phyloP scores from a whole-genome alignment of 495 filamentous ascomycete species.

The Evernia prunastri region DNA sequence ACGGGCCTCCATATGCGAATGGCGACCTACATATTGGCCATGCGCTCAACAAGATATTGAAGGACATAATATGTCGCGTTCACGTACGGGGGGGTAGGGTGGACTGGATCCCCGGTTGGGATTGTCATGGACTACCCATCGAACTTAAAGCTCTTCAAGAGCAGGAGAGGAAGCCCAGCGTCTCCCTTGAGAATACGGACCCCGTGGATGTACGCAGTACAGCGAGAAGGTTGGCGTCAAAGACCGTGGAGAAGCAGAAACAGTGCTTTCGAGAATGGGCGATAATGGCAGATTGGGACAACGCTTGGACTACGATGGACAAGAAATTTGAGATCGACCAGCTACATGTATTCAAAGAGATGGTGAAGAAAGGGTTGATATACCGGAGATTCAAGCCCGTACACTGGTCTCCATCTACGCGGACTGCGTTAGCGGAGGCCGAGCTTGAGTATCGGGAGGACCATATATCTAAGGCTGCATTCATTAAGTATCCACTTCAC shows the following conservation, averaged over 20 bases:
- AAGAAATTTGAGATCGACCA: slow-evolving; percentile 79
- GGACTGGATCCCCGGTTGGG: slow-evolving; percentile 92
- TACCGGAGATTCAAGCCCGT: slow-evolving; percentile 88
- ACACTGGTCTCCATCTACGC: slow-evolving; percentile 90
- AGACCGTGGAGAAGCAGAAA: slow-evolving; percentile 76
- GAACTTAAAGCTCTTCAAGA: slow-evolving; percentile 88
- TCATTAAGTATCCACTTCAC: slow-evolving; percentile 69
- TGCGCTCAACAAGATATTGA: slow-evolving; percentile 94
- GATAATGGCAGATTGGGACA: slow-evolving; percentile 94
- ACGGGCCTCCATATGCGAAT: slow-evolving; percentile 97
- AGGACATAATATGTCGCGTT: slow-evolving; percentile 82
- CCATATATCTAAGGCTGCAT: slow-evolving; percentile 73
- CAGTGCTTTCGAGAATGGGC: slow-evolving; percentile 73
- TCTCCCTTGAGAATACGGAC: slow-evolving; percentile 29
- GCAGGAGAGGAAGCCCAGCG: slow-evolving; percentile 22
- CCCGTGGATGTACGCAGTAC: slow-evolving; percentile 54
- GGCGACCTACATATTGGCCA: slow-evolving; percentile 93
- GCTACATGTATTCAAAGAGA: slow-evolving; percentile 72
- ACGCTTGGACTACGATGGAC: slow-evolving; percentile 88
- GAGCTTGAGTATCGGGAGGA: slow-evolving; percentile 91
- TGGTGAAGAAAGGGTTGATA: slow-evolving; percentile 79
- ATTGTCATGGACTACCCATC: slow-evolving; percentile 96
- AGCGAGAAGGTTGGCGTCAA: slow-evolving; percentile 66
- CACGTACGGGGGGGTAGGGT: slow-evolving; percentile 72
- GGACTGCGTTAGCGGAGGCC: slow-evolving; percentile 88